phyloP scores from a whole-genome alignment of 257 asterid species.

The Rauvolfia tetraphylla region DNA sequence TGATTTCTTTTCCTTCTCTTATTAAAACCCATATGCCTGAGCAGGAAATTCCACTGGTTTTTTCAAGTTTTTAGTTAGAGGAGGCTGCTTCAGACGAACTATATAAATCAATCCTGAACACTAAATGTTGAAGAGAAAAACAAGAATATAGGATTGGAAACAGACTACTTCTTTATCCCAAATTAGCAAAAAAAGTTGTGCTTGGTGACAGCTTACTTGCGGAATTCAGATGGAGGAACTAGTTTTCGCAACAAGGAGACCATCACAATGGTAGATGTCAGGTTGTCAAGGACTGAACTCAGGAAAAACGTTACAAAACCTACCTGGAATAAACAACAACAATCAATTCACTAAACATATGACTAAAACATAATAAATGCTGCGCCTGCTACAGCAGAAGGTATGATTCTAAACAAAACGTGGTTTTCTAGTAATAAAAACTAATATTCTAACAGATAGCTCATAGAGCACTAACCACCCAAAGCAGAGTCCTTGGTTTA shows the following conservation, averaged over 20 bases:
- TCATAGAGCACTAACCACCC: slow-evolving; percentile 75
- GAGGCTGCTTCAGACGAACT: not conserved
- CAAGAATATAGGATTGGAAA: too few relatives aligned
- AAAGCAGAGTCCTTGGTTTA: slow-evolving; percentile 82
- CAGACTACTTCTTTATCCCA: not conserved
- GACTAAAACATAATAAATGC: not conserved
- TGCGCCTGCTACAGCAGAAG: not conserved
- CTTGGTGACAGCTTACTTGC: slow-evolving; percentile 59
- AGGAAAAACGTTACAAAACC: slow-evolving; percentile 92
- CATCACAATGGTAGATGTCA: slow-evolving; percentile 98
- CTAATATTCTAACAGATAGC: not conserved
- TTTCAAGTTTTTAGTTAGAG: not conserved
- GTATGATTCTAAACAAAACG: not conserved
- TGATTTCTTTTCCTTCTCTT: not conserved
- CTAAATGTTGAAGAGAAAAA: not conserved
- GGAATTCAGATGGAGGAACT: slow-evolving; percentile 92
- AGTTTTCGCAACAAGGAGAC: slow-evolving; percentile 90
- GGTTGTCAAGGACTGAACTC: slow-evolving; percentile 91
- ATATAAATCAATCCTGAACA: not conserved
- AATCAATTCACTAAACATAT: not conserved
- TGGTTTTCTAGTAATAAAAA: not conserved
- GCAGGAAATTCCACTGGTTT: not conserved
- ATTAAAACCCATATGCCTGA: not conserved
- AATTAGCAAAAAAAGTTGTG: not conserved
- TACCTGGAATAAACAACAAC: slow-evolving; percentile 44